A percentile compares a stretch with the other conserved stretches of the same genome.
phyloP scores from a whole-genome alignment of 257 asterid genomes.

The Cruciata laevipes region DNA sequence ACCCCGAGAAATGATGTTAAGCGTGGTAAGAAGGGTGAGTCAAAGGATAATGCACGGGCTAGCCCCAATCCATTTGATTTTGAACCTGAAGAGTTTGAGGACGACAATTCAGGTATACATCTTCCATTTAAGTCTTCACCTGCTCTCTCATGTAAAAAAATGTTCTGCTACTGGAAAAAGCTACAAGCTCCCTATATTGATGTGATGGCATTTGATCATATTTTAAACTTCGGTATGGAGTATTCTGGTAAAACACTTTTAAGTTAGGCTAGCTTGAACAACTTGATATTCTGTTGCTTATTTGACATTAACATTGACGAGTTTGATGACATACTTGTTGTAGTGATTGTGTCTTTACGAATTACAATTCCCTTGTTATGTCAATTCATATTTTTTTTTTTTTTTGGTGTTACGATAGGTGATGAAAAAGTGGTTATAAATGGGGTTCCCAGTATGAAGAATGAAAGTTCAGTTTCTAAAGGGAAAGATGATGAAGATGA shows the following conservation, averaged over 20 bases:
- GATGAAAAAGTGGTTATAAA: conserved; percentile 26
- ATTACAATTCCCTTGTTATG: no score
- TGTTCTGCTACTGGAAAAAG: neutral
- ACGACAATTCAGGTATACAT: conserved; percentile 49
- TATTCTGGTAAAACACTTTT: neutral
- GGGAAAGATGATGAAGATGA: conserved; percentile 35
- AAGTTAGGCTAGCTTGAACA: neutral
- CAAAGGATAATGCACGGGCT: conserved; percentile 29
- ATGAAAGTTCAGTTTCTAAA: conserved; percentile 22
- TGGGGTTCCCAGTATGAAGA: conserved; percentile 36
- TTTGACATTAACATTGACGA: neutral
- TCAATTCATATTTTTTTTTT: neutral
- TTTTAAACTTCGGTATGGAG: neutral
- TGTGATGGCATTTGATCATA: neutral
- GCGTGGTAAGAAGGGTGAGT: conserved; percentile 29
- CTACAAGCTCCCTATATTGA: neutral
- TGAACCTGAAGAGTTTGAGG: conserved; percentile 32
- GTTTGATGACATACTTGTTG: neutral
- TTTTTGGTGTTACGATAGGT: conserved; percentile 9
- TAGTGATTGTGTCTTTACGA: neutral
- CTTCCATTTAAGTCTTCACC: neutral
- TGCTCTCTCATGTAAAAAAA: neutral
- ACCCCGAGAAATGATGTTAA: conserved; percentile 69
- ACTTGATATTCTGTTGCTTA: neutral
- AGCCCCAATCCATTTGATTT: conserved; percentile 30